These are phyloP conservation scores for Leucocoprinus birnbaumii DNA, from an alignment of 768 basidiomycete genomes.

Conservation along the genomic window DNA sequence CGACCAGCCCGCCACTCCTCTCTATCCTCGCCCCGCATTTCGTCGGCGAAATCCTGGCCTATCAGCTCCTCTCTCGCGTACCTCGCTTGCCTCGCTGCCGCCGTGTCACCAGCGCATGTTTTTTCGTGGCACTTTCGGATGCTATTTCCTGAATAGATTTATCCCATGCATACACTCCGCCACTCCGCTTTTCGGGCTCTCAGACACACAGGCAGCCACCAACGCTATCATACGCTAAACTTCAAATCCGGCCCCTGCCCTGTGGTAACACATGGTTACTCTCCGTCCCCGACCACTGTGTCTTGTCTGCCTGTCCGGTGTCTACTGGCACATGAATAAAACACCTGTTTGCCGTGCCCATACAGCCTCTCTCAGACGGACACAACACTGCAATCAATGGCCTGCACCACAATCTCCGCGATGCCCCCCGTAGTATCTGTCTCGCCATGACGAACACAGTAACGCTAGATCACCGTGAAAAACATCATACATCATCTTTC, in stretches of 20 bases:
- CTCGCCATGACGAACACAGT: too few relatives aligned
- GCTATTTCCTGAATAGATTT: slow-evolving; percentile 3
- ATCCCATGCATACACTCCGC: slow-evolving; percentile 5
- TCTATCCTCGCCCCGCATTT: background rate
- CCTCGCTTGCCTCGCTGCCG: background rate
- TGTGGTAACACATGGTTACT: slow-evolving; percentile 1
- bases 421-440: background rate
- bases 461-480: background rate
- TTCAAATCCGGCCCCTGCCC: background rate
- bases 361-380: background rate
- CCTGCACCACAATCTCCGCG: background rate
- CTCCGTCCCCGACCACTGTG: background rate
- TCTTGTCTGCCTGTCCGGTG: background rate
- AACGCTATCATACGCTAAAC: background rate
- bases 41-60: slow-evolving; percentile 4
- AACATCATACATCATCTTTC: background rate
- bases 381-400: background rate
- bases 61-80: too few relatives aligned
- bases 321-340: too few relatives aligned
- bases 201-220: background rate
- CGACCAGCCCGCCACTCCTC: background rate
- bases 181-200: background rate
- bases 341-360: background rate
- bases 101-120: background rate
- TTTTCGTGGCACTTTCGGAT: background rate